A percentile compares a stretch with the other conserved stretches of the same genome.
These are phyloP conservation scores for Mortierella sp. DNA, from an alignment of 371 early-diverging fungal genomes.

Conservation along the genomic window DNA sequence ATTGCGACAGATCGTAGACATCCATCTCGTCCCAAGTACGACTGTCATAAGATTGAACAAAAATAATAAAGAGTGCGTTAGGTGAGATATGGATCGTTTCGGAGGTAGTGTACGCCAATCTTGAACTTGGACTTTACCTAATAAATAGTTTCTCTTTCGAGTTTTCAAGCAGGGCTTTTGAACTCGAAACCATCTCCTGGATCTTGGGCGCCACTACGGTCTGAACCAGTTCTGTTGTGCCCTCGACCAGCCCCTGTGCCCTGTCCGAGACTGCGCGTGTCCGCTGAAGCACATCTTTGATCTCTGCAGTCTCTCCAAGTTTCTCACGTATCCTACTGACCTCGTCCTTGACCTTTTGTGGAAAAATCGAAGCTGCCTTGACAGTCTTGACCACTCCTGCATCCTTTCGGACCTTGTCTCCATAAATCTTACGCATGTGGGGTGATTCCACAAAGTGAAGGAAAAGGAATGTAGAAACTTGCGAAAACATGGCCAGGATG, in stretches of 20 bases:
- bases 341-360: slow-evolving; percentile 61
- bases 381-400: slow-evolving; percentile 78
- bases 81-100: too few relatives aligned
- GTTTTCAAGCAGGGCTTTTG: slow-evolving; percentile 61
- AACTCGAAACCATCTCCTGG: slow-evolving; percentile 69
- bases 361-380: slow-evolving; percentile 54
- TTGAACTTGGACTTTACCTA: too few relatives aligned
- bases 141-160: slow-evolving; percentile 56
- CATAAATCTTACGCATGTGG: slow-evolving; percentile 80
- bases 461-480: slow-evolving; percentile 81
- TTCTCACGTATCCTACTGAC: slow-evolving; percentile 43
- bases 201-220: slow-evolving; percentile 59
- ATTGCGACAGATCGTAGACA: slow-evolving; percentile 62
- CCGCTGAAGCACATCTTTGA: slow-evolving; percentile 64
- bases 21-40: slow-evolving; percentile 61
- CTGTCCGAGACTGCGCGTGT: slow-evolving; percentile 69
- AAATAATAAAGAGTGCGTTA: slow-evolving; percentile 49
- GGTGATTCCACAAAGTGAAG: slow-evolving; percentile 83
- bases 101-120: too few relatives aligned
- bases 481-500: slow-evolving; percentile 83
- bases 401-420: slow-evolving; percentile 78
- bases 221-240: slow-evolving; percentile 63
- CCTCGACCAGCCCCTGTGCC: slow-evolving; percentile 70
- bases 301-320: slow-evolving; percentile 41
- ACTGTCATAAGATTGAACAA: slow-evolving; percentile 37